Base-by-base conservation (phyloP, 2,329 filamentous ascomycete genomes). In the Cladophialophora exuberans region DNA sequence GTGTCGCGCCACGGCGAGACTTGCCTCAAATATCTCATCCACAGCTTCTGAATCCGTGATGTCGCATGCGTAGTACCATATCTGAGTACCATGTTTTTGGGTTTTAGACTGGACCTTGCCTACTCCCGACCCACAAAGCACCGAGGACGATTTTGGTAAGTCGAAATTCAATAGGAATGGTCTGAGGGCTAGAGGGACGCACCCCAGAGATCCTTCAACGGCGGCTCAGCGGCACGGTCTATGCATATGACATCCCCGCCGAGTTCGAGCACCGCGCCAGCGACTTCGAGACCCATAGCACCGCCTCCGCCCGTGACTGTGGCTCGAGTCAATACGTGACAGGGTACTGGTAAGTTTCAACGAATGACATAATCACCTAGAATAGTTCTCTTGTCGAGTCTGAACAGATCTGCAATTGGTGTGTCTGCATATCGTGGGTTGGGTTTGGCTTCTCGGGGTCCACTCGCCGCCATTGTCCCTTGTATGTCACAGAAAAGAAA, bases 1-100 rank as follows among this genome's bases (percentile, higher is more conserved):
- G 41, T 47, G 52, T 20, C 72, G 2, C 84, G 73, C 50, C 3
- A n/a, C 9, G 6, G 31, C 26, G 3, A 46, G 41, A 1, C 41
- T 42, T 10, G 5, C 1, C 17, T 46, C 50, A 25, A 53, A 53
- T 3, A 39, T 22, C 17, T 30, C 28, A 20, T 5, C n/a, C 5
- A 33, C 30, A 5, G 50, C 33, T 13, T 45, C 50, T 9, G 38
- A 22, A 15, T 53, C 15, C 1, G 50, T 36, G 13, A 53, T 53
- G 25, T 53, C 50, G 31, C 50, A 53, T n/a, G 26, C 22, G 31
- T 46, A 22, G 33, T 53, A 53, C 17, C 6, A 6, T 6, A 46
- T 6, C 4, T 20, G 7, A 1, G 41, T 39, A 6, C 30, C 41
- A 25, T 17, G 38, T 20, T 23, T 36, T 4, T 30, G 15, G 1